phyloP scores from a whole-genome alignment of 306 rosid genomes.

The barrel medic (Medicago truncatula) region MtrunA17r5.0-ANR NC_053048.1:38448501-38449000 shows the following conservation, averaged over 20 bases:
- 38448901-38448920: background rate
- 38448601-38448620: slow-evolving; percentile 64
- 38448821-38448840: slow-evolving; percentile 11
- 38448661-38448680: slow-evolving; percentile 82
- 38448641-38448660: slow-evolving; percentile 86
- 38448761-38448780: slow-evolving; percentile 7
- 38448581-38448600: slow-evolving; percentile 64
- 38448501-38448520: slow-evolving; percentile 22
- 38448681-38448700: slow-evolving; percentile 86
- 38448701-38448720: slow-evolving; percentile 96
- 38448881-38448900: background rate
- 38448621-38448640: slow-evolving; percentile 92
- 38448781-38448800: no score
- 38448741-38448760: slow-evolving; percentile 17
- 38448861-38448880: background rate
- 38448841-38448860: background rate
- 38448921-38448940: background rate
- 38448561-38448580: slow-evolving; percentile 60
- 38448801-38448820: background rate
- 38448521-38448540: slow-evolving; percentile 10
- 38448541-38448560: slow-evolving; percentile 17
- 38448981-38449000: background rate
- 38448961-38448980: background rate
- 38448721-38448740: slow-evolving; percentile 43
- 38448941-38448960: background rate